Conservation (phyloP, 2,329 filamentous ascomycete genomes). For the Diaporthe ilicicola region DNA sequence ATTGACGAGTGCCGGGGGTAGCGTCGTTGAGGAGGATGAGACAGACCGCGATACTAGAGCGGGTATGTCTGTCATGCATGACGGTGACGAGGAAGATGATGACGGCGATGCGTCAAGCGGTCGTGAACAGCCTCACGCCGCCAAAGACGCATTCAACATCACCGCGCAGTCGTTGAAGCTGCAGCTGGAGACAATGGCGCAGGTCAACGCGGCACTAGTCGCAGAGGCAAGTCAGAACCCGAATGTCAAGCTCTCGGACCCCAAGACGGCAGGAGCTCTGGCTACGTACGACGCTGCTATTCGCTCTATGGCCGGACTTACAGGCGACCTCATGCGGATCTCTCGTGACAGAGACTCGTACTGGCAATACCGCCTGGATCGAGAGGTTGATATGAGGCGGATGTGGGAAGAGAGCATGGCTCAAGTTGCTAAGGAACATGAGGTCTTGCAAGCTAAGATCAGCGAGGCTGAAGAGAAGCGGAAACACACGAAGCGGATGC, state of each 20-base stretch:
- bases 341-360: slow-evolving; percentile 93
- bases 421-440: slow-evolving; percentile 92
- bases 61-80: slow-evolving; percentile 47
- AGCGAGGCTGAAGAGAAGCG: slow-evolving; percentile 91
- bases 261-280: slow-evolving; percentile 79
- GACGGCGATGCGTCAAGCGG: slow-evolving; percentile 83
- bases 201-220: slow-evolving; percentile 84
- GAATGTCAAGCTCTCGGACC: slow-evolving; percentile 76
- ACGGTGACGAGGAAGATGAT: slow-evolving; percentile 74
- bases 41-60: slow-evolving; percentile 33
- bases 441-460: slow-evolving; percentile 86
- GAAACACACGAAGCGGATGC: slow-evolving; percentile 85
- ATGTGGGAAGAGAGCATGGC: slow-evolving; percentile 99
- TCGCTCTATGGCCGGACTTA: slow-evolving; percentile 82
- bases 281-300: slow-evolving; percentile 90
- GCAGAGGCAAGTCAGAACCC: slow-evolving; percentile 76
- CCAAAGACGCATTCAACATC: slow-evolving; percentile 95
- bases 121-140: slow-evolving; percentile 75
- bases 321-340: slow-evolving; percentile 89
- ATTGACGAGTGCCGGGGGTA: slow-evolving; percentile 56
- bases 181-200: slow-evolving; percentile 88
- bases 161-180: slow-evolving; percentile 94
- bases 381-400: slow-evolving; percentile 88
- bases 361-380: slow-evolving; percentile 94
- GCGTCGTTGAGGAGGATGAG: slow-evolving; percentile 60